Conservation (phyloP, 139 green algal species). For the Picochlorum sp. region DNA sequence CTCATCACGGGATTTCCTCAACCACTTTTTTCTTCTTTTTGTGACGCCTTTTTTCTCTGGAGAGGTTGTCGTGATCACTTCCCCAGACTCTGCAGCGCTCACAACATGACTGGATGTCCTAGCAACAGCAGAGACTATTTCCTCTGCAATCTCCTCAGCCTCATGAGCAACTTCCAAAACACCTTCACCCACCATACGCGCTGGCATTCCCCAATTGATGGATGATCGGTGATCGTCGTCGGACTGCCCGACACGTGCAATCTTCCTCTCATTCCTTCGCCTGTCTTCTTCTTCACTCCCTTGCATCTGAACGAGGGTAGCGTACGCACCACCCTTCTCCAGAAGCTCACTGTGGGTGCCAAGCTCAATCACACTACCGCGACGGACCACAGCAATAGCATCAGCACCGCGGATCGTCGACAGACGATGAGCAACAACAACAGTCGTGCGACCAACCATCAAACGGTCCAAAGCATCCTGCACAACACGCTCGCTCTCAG, state of each 20-base stretch:
- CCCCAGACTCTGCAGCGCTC: constrained; percentile 3
- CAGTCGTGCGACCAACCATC: constrained; percentile 41
- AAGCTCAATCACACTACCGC: constrained; percentile 45
- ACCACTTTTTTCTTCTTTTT: neutral
- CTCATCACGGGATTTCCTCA: neutral
- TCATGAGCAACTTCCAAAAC: neutral
- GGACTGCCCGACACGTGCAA: neutral
- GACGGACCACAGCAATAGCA: constrained; percentile 46
- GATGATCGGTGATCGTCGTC: constrained; percentile 1
- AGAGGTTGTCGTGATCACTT: neutral
- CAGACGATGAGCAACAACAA: constrained; percentile 57
- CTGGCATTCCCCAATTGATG: neutral
- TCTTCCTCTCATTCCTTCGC: neutral
- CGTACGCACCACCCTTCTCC: constrained; percentile 37
- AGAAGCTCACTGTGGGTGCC: constrained; percentile 60
- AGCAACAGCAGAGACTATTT: neutral
- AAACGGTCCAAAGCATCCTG: constrained; percentile 49
- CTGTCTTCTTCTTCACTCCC: constrained; percentile 10
- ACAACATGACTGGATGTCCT: neutral
- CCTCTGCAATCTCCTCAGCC: neutral
- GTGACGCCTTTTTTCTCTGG: neutral
- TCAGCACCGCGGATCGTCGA: constrained; percentile 46
- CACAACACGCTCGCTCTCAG: constrained; percentile 37
- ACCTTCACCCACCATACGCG: neutral
- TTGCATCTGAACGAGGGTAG: constrained; percentile 60